Evolutionary conservation across 148 eudicot species (phyloP).

Genomic region (Chenopodium berlandieri): DNA sequence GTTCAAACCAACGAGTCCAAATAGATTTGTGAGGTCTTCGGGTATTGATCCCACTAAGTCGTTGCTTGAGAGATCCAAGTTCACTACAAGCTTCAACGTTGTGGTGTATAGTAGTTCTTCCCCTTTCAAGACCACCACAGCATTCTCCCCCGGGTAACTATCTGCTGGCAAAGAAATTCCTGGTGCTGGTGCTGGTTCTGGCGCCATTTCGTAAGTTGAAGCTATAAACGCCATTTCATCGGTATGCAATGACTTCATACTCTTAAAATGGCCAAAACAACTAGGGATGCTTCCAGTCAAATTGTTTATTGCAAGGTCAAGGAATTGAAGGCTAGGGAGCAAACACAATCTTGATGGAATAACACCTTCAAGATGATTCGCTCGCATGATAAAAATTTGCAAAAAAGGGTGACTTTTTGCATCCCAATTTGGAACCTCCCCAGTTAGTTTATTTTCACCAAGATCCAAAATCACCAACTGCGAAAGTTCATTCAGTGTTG

Average conservation of each 20-base stretch:
- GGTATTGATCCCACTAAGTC: slow-evolving; percentile 40
- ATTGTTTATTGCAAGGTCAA: slow-evolving; percentile 41
- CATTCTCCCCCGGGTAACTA: neutral
- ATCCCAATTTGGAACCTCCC: slow-evolving; percentile 30
- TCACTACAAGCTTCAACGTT: neutral
- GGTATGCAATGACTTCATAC: slow-evolving; percentile 5
- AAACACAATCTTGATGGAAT: slow-evolving; percentile 40
- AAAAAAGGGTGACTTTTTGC: slow-evolving; percentile 4
- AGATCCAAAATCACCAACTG: slow-evolving; percentile 31
- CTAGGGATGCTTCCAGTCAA: slow-evolving; percentile 38
- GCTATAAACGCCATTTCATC: too few relatives aligned
- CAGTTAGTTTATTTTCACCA: slow-evolving; percentile 37
- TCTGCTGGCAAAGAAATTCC: too few relatives aligned
- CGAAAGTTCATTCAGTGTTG: neutral
- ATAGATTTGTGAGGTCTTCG: slow-evolving; percentile 30
- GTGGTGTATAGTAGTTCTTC: slow-evolving; percentile 15
- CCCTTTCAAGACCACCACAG: slow-evolving; percentile 24
- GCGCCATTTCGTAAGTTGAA: too few relatives aligned
- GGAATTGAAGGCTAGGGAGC: slow-evolving; percentile 25
- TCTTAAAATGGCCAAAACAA: slow-evolving; percentile 32
- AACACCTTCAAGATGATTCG: slow-evolving; percentile 30
- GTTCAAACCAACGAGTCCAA: slow-evolving; percentile 13
- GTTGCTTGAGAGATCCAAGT: slow-evolving; percentile 50
- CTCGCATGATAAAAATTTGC: slow-evolving; percentile 21
- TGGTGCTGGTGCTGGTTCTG: too few relatives aligned